phyloP scores from a whole-genome alignment of 2,329 filamentous ascomycete genomes.

The Trichoderma breve region DNA sequence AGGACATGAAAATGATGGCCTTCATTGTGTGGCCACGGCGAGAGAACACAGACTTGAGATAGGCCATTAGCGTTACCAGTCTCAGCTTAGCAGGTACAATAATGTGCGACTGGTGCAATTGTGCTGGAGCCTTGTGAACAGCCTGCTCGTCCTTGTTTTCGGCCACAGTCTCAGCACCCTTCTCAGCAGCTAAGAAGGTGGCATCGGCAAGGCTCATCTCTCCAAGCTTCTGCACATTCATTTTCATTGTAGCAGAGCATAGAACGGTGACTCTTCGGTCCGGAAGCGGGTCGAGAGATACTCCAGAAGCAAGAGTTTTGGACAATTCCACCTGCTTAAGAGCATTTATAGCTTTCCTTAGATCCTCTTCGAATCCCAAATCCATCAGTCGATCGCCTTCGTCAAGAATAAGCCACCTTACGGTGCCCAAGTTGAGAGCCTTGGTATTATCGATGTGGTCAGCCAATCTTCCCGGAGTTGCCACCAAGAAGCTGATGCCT shows the following conservation, averaged over 20 bases:
- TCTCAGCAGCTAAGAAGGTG: constrained; percentile 73
- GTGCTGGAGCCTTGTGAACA: constrained; percentile 77
- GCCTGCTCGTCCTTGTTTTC: constrained; percentile 47
- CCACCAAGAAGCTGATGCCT: constrained; percentile 92
- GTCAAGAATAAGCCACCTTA: constrained; percentile 90
- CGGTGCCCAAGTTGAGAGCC: constrained; percentile 80
- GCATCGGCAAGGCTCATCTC: constrained; percentile 95
- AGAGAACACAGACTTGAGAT: constrained; percentile 83
- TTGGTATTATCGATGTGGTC: constrained; percentile 94
- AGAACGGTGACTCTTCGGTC: constrained; percentile 80
- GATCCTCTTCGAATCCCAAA: constrained; percentile 91
- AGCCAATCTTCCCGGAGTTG: constrained; percentile 84
- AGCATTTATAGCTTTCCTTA: constrained; percentile 80
- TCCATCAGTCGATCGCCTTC: constrained; percentile 99
- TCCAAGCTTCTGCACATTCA: constrained; percentile 89
- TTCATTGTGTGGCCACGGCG: constrained; percentile 93
- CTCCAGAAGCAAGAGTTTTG: constrained; percentile 57
- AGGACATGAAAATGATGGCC: constrained; percentile 93
- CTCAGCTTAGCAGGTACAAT: constrained; percentile 87
- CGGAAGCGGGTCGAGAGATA: constrained; percentile 63
- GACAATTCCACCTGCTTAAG: constrained; percentile 65
- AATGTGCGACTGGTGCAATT: constrained; percentile 89
- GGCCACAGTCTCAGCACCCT: constrained; percentile 48
- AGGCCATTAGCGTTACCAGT: constrained; percentile 79
- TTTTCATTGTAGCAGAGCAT: constrained; percentile 96